phyloP scores from a whole-genome alignment of 1,139 yeast genomes.

The Debaryomycetaceae sp. region DNA sequence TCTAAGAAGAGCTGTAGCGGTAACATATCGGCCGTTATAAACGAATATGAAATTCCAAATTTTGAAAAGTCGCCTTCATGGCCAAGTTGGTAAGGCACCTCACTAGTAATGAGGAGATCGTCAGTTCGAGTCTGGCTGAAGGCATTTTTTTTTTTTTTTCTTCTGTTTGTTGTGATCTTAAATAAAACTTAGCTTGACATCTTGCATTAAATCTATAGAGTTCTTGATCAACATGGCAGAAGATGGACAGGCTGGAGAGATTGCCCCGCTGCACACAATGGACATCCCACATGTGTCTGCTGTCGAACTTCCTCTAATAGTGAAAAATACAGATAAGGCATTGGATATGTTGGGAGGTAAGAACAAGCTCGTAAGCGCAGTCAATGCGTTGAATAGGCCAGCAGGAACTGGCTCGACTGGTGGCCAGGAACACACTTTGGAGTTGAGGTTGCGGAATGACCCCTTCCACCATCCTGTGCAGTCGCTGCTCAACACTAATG shows the following conservation, averaged over 20 bases:
- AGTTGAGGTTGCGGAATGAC: conserved; percentile 63
- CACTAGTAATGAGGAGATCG: conserved; percentile 91
- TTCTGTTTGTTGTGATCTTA: no score
- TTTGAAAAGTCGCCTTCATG: conserved; percentile 36
- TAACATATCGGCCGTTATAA: no score
- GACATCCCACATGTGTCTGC: conserved; percentile 76
- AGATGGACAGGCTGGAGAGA: background rate
- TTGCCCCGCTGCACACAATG: conserved; percentile 54
- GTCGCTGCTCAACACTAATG: conserved; percentile 49
- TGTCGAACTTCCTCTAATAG: conserved; percentile 77
- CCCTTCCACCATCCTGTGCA: conserved; percentile 81
- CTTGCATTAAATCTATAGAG: no score
- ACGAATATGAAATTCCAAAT: no score
- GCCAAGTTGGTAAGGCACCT: conserved; percentile 93
- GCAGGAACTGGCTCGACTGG: conserved; percentile 7
- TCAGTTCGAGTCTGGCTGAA: conserved; percentile 83
- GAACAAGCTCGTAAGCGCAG: conserved; percentile 38
- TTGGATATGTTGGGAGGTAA: conserved; percentile 77
- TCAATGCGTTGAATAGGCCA: conserved; percentile 22
- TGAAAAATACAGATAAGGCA: conserved; percentile 61
- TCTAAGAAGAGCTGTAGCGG: no score
- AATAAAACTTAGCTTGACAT: no score
- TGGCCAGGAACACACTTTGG: conserved; percentile 41
- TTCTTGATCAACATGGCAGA: background rate
- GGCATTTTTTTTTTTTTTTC: conserved; percentile 43